Base-by-base conservation (phyloP, 164 flowering plant species). In the Vitis cinerea region DNA sequence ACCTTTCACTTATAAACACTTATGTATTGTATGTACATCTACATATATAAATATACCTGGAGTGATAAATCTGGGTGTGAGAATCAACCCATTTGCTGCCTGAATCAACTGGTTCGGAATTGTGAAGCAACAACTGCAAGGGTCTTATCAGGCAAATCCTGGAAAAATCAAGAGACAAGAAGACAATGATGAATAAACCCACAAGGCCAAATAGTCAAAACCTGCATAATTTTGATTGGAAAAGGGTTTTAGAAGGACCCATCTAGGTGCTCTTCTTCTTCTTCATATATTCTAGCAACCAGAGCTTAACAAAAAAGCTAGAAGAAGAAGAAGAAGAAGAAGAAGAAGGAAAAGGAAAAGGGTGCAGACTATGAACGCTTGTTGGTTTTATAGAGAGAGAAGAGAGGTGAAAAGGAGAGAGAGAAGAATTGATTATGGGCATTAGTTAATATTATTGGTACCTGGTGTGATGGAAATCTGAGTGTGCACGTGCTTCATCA, bases 401-500 rank as follows among this genome's bases (percentile, higher is more conserved):
- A 53, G 67, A 62, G 66, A 65, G 71, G 66, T 61, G 73, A 64
- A 67, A 66, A 55, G 69, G 47, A 57, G 54, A 69, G 59, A 69
- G 68, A 57, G 47, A 23, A 37, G 59, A 63, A 47, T 70, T 51
- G 65, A 71, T 74, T 67, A 62, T 10, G 61, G 44, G 68, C 67
- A 82, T 62, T 72, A 64, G 66, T 57, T 74, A 64, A 60, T 37
- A 77, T 61, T 44, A 79, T 68, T 71, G 63, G 74, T 77, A 80
- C 81, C 85, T 73, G 77, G 70, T 71, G 80, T 75, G 88, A 80
- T 72, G 82, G 74, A 80, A 80, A 85, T 83, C 78, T 56, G 82
- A 65, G 67, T 69, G 71, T 74, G 74, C 92, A 85, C 91, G 92
- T 90, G 92, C 68, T 78, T 73, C 76, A 83, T 82, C 79, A 82